phyloP scores from a whole-genome alignment of 208 protist genomes.

The Novymonas esmeraldas region DNA sequence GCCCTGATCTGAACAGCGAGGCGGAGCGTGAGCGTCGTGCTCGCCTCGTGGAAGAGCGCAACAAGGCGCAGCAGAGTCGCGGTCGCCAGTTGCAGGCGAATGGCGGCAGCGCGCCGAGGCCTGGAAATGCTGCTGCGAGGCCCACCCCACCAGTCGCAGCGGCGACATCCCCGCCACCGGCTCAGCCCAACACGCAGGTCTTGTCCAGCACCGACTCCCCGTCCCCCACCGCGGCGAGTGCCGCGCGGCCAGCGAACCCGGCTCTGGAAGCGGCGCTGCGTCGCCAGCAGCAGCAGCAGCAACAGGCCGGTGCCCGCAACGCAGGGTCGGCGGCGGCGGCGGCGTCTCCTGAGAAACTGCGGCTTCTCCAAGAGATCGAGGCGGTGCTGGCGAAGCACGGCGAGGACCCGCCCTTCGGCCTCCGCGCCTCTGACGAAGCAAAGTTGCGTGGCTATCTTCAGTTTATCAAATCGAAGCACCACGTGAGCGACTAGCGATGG shows the following conservation, averaged over 20 bases:
- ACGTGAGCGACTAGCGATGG: conserved; percentile 5
- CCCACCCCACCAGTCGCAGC: not conserved
- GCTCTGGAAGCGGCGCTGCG: conserved; percentile 77
- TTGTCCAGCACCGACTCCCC: not conserved
- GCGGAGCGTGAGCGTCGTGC: conserved; percentile 44
- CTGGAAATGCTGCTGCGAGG: not conserved
- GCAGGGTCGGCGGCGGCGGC: conserved; percentile 2
- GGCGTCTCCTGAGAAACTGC: conserved; percentile 53
- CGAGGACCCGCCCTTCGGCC: conserved; percentile 75
- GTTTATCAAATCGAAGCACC: conserved; percentile 68
- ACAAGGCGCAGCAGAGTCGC: conserved; percentile 35
- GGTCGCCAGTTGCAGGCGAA: not conserved
- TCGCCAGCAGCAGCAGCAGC: conserved; percentile 56
- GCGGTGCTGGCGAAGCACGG: conserved; percentile 37
- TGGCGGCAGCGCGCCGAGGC: not conserved
- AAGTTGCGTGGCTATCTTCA: conserved; percentile 69
- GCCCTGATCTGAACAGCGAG: conserved; percentile 35
- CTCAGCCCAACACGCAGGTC: not conserved
- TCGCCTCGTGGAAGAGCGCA: conserved; percentile 45
- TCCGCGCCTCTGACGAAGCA: conserved; percentile 60
- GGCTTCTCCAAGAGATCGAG: conserved; percentile 67
- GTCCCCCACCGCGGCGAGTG: not conserved
- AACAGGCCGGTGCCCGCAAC: conserved; percentile 1
- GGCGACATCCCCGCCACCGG: not conserved
- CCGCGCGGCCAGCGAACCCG: conserved; percentile 37